Conservation (phyloP, 352 stramenopile species). For the Peronospora farinosa region DNA sequence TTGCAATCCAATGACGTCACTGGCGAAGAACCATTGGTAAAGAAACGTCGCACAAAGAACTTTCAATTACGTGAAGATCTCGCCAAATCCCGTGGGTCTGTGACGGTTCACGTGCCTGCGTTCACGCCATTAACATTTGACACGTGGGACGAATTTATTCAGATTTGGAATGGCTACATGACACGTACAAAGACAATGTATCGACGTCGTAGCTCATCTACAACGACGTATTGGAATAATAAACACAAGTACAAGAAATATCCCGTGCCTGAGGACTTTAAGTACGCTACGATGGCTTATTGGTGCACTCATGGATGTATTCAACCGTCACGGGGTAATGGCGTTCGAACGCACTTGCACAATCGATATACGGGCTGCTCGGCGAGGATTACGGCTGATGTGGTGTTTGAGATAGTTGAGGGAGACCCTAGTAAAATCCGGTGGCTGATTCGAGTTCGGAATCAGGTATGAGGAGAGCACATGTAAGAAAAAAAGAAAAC, state of each 20-base stretch:
- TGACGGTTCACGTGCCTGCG: conserved; percentile 38
- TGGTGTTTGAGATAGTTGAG: conserved; percentile 50
- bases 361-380: conserved; percentile 76
- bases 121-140: conserved; percentile 53
- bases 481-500: neutral
- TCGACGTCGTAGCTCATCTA: conserved; percentile 62
- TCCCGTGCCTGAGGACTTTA: conserved; percentile 60
- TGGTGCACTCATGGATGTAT: conserved; percentile 82
- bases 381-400: conserved; percentile 63
- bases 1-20: conserved; percentile 8
- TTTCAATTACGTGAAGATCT: conserved; percentile 72
- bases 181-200: conserved; percentile 69
- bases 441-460: conserved; percentile 72
- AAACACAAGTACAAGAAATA: conserved; percentile 72
- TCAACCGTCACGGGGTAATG: conserved; percentile 60
- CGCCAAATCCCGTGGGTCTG: conserved; percentile 40
- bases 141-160: conserved; percentile 62
- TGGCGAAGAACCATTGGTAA: conserved; percentile 32
- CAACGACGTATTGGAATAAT: conserved; percentile 65
- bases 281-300: conserved; percentile 80
- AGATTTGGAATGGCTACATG: conserved; percentile 65
- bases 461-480: conserved; percentile 36
- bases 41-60: conserved; percentile 82
- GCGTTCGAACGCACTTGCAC: conserved; percentile 67
- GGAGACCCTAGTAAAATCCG: conserved; percentile 35